Base-by-base conservation (phyloP, 768 basidiomycete genomes). In the Tricholoma sp. region DNA sequence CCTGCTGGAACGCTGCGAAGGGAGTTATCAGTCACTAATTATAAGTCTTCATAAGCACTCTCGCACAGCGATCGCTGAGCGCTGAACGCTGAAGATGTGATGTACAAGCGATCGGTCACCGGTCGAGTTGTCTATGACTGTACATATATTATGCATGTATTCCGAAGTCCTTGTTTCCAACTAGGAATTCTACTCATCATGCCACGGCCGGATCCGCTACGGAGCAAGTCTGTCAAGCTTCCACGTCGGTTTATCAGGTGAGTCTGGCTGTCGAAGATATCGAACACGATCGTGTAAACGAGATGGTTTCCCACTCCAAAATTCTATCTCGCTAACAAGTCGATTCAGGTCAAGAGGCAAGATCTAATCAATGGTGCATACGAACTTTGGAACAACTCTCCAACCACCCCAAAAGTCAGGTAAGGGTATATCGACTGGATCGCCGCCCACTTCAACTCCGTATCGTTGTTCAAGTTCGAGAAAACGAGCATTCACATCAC, bases 351-450 rank as follows among this genome's bases (percentile, higher is more conserved):
- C n/a, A 41, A n/a, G 56, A 24, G n/a, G 12, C 9, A 1, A 24
- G 41, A 31, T 50, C 4, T 15, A 33, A 15, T 57, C 42, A 42
- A 57, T 52, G 44, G 50, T 29, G 37, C 11, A 10, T 4, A 78
- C 86, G 64, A 63, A 96, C 93, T 80, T 80, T 28, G 96, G 96
- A n/a, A 98, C 78, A 33, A 98, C 80, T 62, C 96, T 80, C 89
- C 93, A 97, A 4, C 96, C 96, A 58, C 96, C 96, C 96, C 96
- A 98, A 69, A 91, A 92, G 7, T 91, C 86, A 3, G 96, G 96
- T 48, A 87, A 75, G 0, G 90, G 88, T 11, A 97, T 76, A 29
- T 84, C 76, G 10, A 67, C 75, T 17, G 47, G 47, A 1, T 68
- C 68, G 34, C 71, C 73, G 7, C 61, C 71, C 5, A 73, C 73